Percentiles rank a stretch among this genome's conserved stretches.
These are phyloP conservation scores for Saturnispora diversa DNA, from an alignment of 805 yeast genomes.

Conservation along the genomic window DNA sequence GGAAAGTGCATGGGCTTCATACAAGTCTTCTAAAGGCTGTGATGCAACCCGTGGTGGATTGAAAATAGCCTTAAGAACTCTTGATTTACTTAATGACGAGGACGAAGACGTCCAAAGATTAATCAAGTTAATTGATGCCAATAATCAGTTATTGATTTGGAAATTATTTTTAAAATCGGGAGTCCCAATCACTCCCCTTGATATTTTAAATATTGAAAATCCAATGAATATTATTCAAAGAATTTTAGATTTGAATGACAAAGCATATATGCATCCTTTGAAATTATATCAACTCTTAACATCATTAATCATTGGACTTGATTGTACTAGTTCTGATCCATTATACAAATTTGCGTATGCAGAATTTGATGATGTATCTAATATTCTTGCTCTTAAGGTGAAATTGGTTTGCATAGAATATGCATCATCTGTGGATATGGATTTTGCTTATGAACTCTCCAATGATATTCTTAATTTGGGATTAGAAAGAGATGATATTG, in stretches of 20 bases:
- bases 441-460: constrained; percentile 43
- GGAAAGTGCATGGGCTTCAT: constrained; percentile 23
- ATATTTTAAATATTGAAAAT: constrained; percentile 20
- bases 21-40: constrained; percentile 25
- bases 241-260: constrained; percentile 46
- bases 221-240: constrained; percentile 22
- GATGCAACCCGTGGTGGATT: constrained; percentile 24
- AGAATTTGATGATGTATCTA: constrained; percentile 11
- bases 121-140: constrained; percentile 19
- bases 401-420: constrained; percentile 52
- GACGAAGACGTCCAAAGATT: constrained; percentile 10
- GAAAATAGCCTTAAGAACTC: constrained; percentile 19
- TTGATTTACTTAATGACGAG: constrained; percentile 14
- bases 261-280: constrained; percentile 39
- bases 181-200: constrained; percentile 26
- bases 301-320: constrained; percentile 36
- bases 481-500: constrained; percentile 6
- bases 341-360: constrained; percentile 8
- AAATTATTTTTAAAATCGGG: constrained; percentile 25
- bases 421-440: constrained; percentile 56
- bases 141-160: constrained; percentile 22
- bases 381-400: constrained; percentile 24
- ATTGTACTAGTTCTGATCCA: constrained; percentile 15
- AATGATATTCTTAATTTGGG: constrained; percentile 31
- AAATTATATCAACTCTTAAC: constrained; percentile 35